phyloP scores from a whole-genome alignment of 441 rosid genomes.

The Gossypium davidsonii region DNA sequence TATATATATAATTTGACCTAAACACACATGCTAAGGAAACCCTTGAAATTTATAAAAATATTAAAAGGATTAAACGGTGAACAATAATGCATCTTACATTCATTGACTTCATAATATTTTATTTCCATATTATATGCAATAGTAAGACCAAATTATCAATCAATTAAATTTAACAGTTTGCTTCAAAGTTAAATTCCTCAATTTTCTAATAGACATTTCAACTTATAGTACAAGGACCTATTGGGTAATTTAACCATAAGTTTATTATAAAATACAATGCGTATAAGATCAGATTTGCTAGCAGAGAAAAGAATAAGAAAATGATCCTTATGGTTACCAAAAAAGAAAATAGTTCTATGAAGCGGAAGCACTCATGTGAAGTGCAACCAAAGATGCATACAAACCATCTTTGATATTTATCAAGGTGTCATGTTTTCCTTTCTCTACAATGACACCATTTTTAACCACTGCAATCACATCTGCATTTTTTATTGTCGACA shows the following conservation, averaged over 20 bases:
- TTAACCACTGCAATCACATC: slow-evolving; percentile 38
- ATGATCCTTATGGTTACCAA: not conserved
- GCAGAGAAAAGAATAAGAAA: not conserved
- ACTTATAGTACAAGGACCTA: too few species aligned
- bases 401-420: slow-evolving; percentile 34
- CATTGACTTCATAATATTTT: too few species aligned
- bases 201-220: too few species aligned
- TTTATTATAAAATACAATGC: not conserved
- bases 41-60: not conserved
- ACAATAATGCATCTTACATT: too few species aligned
- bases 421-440: slow-evolving; percentile 40
- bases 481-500: slow-evolving; percentile 38
- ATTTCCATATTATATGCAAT: too few species aligned
- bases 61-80: not conserved
- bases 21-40: not conserved
- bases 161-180: too few species aligned
- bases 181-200: too few species aligned
- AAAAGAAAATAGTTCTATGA: not conserved
- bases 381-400: slow-evolving; percentile 38
- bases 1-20: not conserved
- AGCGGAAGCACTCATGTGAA: slow-evolving; percentile 31
- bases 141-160: too few species aligned
- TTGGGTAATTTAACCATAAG: too few species aligned
- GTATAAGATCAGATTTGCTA: not conserved
- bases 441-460: slow-evolving; percentile 38